Conservation (phyloP, 2,329 filamentous ascomycete species). For the Fusarium sulawesiense region DNA sequence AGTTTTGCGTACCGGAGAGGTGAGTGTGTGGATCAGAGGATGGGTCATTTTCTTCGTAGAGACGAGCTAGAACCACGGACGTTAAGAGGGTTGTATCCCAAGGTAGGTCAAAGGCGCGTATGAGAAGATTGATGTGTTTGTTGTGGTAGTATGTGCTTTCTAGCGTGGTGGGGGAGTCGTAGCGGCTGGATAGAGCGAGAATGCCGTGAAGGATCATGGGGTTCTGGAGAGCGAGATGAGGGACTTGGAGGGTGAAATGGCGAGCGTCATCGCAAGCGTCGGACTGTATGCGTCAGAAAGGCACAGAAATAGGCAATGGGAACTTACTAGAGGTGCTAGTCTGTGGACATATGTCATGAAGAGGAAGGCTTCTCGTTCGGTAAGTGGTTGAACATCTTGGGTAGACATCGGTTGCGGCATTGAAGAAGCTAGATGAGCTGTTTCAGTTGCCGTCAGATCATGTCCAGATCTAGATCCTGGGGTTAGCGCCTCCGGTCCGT, state of each 20-base stretch:
- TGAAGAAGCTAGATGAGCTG: not conserved
- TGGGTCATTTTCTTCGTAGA: constrained; percentile 6
- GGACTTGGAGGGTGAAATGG: constrained; percentile 6
- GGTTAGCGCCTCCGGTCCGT: not conserved
- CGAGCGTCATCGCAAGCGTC: constrained; percentile 4
- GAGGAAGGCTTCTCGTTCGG: not conserved
- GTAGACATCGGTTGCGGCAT: not conserved
- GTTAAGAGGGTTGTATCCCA: constrained; percentile 10
- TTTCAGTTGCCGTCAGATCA: not conserved
- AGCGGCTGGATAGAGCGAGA: constrained; percentile 7
- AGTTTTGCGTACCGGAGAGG: not conserved
- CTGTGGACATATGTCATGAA: constrained; percentile 17
- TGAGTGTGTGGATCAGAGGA: constrained; percentile 8
- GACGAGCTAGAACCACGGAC: not conserved
- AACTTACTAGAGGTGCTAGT: not conserved
- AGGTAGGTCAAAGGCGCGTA: not conserved
- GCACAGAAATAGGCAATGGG: rapidly evolving
- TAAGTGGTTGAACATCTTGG: not conserved
- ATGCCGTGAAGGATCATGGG: constrained; percentile 16
- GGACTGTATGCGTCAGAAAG: not conserved
- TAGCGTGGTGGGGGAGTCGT: not conserved
- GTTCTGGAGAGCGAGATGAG: not conserved
- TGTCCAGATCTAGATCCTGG: not conserved
- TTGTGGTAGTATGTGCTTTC: constrained; percentile 17
- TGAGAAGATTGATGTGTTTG: not conserved